Conservation (phyloP, 2,329 filamentous ascomycete genomes). For the Phaeosphaeriaceae sp. region DNA sequence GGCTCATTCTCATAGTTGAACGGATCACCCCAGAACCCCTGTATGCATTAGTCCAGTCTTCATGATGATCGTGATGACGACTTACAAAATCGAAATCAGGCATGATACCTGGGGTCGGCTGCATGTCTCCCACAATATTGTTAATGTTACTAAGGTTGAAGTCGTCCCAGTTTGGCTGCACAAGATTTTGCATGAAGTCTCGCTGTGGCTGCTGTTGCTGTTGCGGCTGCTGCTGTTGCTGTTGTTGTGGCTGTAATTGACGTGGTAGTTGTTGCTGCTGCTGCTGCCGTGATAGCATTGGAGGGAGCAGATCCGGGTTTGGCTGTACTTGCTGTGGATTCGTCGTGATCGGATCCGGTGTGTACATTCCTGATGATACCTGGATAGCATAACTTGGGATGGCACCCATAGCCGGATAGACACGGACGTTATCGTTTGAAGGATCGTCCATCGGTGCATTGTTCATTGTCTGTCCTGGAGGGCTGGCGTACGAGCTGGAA, state of each 20-base stretch:
- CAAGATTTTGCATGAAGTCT: not conserved
- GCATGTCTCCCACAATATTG: constrained; percentile 39
- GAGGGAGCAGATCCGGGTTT: constrained; percentile 7
- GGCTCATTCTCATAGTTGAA: constrained; percentile 44
- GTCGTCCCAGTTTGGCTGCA: constrained; percentile 35
- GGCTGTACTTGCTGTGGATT: constrained; percentile 11
- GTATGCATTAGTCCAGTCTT: constrained; percentile 12
- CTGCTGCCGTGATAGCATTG: constrained; percentile 16
- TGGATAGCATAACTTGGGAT: constrained; percentile 25
- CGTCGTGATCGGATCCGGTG: constrained; percentile 4
- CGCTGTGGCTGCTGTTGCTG: constrained; percentile 11
- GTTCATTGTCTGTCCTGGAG: constrained; percentile 6
- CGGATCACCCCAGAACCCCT: constrained; percentile 50
- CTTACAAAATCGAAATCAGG: constrained; percentile 50
- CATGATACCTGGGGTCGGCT: constrained; percentile 32
- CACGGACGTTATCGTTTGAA: constrained; percentile 18
- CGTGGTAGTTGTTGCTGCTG: not conserved
- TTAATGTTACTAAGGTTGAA: constrained; percentile 44
- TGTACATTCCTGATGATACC: constrained; percentile 12
- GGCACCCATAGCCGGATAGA: constrained; percentile 22
- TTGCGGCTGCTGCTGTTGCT: constrained; percentile 7
- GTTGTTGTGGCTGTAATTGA: not conserved
- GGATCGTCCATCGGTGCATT: constrained; percentile 14
- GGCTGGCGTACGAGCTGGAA: constrained; percentile 25
- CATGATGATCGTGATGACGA: not conserved